These are phyloP conservation scores for Yarrowia osloensis DNA, from an alignment of 805 yeast species.

Conservation along the genomic window DNA sequence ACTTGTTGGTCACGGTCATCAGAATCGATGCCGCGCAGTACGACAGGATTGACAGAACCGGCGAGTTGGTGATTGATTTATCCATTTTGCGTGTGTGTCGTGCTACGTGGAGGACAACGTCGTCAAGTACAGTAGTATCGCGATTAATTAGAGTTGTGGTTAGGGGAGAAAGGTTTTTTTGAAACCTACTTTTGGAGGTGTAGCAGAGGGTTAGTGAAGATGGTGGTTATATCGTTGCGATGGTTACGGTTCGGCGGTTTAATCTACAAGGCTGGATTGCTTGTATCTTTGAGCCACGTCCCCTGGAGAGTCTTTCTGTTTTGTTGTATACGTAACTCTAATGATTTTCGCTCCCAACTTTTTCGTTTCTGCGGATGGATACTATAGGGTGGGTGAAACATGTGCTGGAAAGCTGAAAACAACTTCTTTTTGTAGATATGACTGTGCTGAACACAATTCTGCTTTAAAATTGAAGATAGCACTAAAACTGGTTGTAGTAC, in stretches of 20 bases:
- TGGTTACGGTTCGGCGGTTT: neutral
- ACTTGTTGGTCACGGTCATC: constrained; percentile 97
- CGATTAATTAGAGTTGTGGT: constrained; percentile 26
- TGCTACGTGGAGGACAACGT: constrained; percentile 5
- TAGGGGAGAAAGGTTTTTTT: neutral
- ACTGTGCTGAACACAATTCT: too few relatives aligned
- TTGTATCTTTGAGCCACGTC: too few relatives aligned
- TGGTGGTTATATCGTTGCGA: neutral
- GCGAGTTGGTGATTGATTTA: constrained; percentile 39
- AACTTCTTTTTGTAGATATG: neutral
- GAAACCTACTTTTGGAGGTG: neutral
- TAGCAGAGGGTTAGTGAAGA: neutral
- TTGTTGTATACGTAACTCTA: neutral
- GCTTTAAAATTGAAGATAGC: neutral
- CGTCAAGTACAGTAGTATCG: constrained; percentile 5
- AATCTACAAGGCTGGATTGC: neutral
- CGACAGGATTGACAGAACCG: constrained; percentile 43
- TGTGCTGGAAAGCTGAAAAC: too few relatives aligned
- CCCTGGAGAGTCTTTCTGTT: neutral
- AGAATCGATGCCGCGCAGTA: constrained; percentile 93
- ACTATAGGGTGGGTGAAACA: neutral
- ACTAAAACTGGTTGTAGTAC: neutral
- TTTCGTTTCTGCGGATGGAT: neutral
- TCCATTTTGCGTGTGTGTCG: constrained; percentile 11
- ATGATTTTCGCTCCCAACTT: neutral